Percentiles rank a stretch among this genome's conserved stretches.
phyloP scores from a whole-genome alignment of 371 early-diverging fungal genomes.

The Pancytospora philotis region DNA sequence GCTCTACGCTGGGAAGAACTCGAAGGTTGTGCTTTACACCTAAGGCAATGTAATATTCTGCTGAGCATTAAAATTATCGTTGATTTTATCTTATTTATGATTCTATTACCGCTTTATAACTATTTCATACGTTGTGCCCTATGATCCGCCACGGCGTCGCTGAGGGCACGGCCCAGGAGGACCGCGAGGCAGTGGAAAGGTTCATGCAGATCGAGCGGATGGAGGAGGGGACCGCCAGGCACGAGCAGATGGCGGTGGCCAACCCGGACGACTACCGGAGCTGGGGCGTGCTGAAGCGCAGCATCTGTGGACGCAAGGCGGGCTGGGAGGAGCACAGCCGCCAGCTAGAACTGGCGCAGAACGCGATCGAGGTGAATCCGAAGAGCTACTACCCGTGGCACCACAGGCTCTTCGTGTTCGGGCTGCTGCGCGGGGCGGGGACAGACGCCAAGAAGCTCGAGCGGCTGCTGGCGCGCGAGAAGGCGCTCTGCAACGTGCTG shows the following conservation, averaged over 20 bases:
- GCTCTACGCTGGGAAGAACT: conserved; percentile 4
- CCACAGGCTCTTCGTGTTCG: conserved; percentile 35
- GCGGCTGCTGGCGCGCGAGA: conserved; percentile 8
- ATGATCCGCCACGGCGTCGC: conserved; percentile 42
- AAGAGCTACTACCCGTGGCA: conserved; percentile 49
- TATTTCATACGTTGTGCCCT: neutral
- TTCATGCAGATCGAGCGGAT: conserved; percentile 5
- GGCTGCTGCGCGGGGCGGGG: neutral
- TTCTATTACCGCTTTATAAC: neutral
- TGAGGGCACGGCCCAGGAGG: conserved; percentile 13
- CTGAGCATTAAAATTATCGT: neutral
- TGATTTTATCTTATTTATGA: conserved; percentile 8
- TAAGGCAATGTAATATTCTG: neutral
- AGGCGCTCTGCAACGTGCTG: conserved; percentile 21
- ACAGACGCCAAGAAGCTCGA: neutral
- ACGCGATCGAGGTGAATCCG: conserved; percentile 43
- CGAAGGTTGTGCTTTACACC: conserved; percentile 5
- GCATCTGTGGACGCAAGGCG: too few species aligned
- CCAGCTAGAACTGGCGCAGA: conserved; percentile 36
- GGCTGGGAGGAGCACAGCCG: neutral
- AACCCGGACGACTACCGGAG: conserved; percentile 51
- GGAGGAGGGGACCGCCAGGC: conserved; percentile 27
- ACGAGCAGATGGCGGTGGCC: conserved; percentile 33
- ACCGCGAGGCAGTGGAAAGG: conserved; percentile 21
- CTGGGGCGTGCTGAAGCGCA: conserved; percentile 39